Evolutionary conservation across 306 rosid species (phyloP), one percentile per base, ranked within the genome.

Genomic region (Dalbergia oliveri): DNA sequence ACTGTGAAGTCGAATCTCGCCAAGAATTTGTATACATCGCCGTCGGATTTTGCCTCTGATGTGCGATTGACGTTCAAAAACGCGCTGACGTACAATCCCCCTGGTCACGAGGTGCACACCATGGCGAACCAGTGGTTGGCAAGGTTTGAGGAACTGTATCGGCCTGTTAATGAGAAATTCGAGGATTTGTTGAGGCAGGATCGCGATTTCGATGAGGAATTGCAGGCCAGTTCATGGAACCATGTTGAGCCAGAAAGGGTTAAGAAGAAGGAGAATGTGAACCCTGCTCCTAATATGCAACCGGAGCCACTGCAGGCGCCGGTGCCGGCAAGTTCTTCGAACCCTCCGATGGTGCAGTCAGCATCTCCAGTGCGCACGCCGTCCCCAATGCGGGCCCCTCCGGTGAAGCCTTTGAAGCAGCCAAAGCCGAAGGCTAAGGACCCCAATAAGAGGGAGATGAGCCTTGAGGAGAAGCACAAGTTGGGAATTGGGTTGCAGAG

Each of bases 391-490:
- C 75, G 87, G 13, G 86, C 88, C 0, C 91, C 86, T 2, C 91
- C 86, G 0, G 92, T 87, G 83, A 96, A 93, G 83, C 87, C 92
- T 0, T n/a, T 89, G 87, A 96, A 88, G 88, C 99, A 87, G 73
- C 99, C 99, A 0, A 96, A 96, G 86, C 99, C 99, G 0, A 95
- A 95, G 89, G 98, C 99, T 0, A 96, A 89, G 89, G 99, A 96
- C 37, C 99, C 93, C 0, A 89, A 89, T 70, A 96, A 96, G 89
- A 87, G 99, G 85, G 97, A 91, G 8, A 96, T 96, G 99, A 96
- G 80, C 62, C 84, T 88, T 5, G 99, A 91, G 83, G 99, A 96
- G 71, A 96, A 96, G 82, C 99, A 96, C 61, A 93, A 86, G 47
- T 82, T 96, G 78, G 99, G 97, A 39, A 12, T 91, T 33, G 98